Percentiles rank a stretch among this genome's conserved stretches.
These are phyloP conservation scores for Mucor indicus DNA, from an alignment of 371 early-diverging fungal genomes.

Conservation along the genomic window DNA sequence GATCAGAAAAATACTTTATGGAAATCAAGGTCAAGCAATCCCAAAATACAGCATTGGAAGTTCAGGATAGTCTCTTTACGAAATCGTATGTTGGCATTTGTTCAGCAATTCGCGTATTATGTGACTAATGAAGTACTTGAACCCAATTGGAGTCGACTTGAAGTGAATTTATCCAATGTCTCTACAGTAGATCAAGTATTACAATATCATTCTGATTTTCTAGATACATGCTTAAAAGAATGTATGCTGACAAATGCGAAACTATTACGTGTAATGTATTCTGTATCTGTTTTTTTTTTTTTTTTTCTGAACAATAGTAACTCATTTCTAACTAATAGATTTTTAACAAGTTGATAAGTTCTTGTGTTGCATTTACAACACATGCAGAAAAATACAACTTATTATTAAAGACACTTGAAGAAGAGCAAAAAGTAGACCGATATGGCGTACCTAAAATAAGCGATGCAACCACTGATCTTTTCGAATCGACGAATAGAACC, in stretches of 20 bases:
- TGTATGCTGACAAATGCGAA: conserved; percentile 86
- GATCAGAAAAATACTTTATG: conserved; percentile 49
- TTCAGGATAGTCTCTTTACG: conserved; percentile 67
- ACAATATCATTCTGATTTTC: conserved; percentile 74
- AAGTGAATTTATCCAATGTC: conserved; percentile 53
- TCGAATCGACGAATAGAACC: conserved; percentile 32
- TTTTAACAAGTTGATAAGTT: conserved; percentile 65
- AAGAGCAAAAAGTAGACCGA: conserved; percentile 36
- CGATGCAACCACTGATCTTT: conserved; percentile 9
- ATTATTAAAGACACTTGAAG: conserved; percentile 43
- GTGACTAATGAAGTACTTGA: conserved; percentile 87
- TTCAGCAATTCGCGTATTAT: conserved; percentile 87
- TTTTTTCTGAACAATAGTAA: background rate
- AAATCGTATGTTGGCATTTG: conserved; percentile 77
- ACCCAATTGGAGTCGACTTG: conserved; percentile 78
- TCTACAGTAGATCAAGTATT: conserved; percentile 87
- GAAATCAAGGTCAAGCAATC: conserved; percentile 21
- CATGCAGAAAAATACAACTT: conserved; percentile 47
- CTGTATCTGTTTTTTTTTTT: background rate
- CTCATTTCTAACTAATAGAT: conserved; percentile 40
- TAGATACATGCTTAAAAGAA: conserved; percentile 86
- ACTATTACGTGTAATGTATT: conserved; percentile 63
- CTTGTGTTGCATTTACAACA: conserved; percentile 63
- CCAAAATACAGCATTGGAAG: conserved; percentile 54
- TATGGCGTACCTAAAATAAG: conserved; percentile 38